A percentile compares a stretch with the other conserved stretches of the same genome.
phyloP scores from a whole-genome alignment of 1,139 yeast species.

The Suhomyces panamericanus region DNA sequence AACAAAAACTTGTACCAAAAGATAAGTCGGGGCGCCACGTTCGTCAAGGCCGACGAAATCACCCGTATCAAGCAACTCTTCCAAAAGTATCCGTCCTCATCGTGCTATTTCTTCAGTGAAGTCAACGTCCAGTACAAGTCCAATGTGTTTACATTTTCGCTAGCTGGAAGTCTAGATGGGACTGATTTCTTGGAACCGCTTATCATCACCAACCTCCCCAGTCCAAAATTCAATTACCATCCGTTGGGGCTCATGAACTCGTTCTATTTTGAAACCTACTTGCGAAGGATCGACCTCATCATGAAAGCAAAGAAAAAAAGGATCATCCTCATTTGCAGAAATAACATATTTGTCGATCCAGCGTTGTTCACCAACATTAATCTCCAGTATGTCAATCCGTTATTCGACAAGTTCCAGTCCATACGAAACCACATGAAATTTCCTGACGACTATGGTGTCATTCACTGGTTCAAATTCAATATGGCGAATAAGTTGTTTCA shows the following conservation, averaged over 20 bases:
- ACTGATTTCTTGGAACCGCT: slow-evolving; percentile 17
- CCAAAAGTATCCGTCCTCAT: slow-evolving; percentile 6
- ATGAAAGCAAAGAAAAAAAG: slow-evolving; percentile 7
- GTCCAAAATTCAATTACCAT: slow-evolving; percentile 13
- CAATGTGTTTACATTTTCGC: slow-evolving; percentile 11
- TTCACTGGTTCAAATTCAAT: slow-evolving; percentile 16
- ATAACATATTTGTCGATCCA: slow-evolving; percentile 11
- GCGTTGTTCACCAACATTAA: slow-evolving; percentile 21
- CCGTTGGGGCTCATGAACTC: slow-evolving; percentile 18
- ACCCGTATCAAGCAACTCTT: slow-evolving; percentile 1
- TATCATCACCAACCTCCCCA: slow-evolving; percentile 13
- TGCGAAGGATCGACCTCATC: slow-evolving; percentile 11
- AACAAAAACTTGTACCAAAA: not conserved
- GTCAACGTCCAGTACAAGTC: slow-evolving; percentile 16
- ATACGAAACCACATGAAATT: slow-evolving; percentile 16
- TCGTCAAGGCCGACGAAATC: slow-evolving; percentile 6
- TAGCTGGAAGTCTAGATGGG: slow-evolving; percentile 16
- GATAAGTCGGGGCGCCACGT: slow-evolving; percentile 1
- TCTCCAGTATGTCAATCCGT: slow-evolving; percentile 19
- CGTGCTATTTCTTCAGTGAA: slow-evolving; percentile 19
- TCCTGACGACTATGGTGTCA: slow-evolving; percentile 27
- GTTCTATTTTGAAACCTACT: slow-evolving; percentile 11
- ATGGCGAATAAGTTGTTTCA: slow-evolving; percentile 8
- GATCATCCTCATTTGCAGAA: slow-evolving; percentile 14
- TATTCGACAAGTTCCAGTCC: slow-evolving; percentile 18